Conservation (phyloP, 331 rosid species). For the Erythrophleum ivorense region DNA sequence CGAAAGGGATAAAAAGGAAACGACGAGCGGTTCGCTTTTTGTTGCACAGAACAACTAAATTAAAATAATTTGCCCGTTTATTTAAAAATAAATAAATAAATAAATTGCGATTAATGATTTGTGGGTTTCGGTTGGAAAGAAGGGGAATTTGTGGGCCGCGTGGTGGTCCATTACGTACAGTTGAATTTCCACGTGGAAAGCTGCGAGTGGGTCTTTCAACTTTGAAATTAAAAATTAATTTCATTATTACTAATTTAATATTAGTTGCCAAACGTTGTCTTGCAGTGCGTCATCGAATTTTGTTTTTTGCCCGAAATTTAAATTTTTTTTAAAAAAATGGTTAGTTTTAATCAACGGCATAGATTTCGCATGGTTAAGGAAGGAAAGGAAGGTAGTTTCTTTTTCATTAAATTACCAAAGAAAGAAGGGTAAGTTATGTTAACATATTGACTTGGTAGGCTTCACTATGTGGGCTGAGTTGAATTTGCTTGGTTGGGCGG, state of each 20-base stretch:
- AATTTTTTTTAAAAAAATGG: background rate
- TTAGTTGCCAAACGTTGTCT: background rate
- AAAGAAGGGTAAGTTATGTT: background rate
- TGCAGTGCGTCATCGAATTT: background rate
- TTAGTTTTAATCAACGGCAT: background rate
- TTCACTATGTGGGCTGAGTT: background rate
- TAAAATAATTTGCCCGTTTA: background rate
- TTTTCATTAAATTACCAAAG: background rate
- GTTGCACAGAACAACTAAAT: slow-evolving; percentile 40
- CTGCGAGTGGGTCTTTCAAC: background rate
- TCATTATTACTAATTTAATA: background rate
- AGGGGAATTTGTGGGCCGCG: slow-evolving; percentile 10
- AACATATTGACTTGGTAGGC: background rate
- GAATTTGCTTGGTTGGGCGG: background rate
- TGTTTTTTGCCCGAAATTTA: background rate
- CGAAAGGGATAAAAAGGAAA: slow-evolving; percentile 54
- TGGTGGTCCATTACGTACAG: slow-evolving; percentile 22
- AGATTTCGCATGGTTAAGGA: background rate
- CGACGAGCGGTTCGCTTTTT: slow-evolving; percentile 54
- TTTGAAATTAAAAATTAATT: background rate
- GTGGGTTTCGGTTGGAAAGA: slow-evolving; percentile 23
- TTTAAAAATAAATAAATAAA: background rate
- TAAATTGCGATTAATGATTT: slow-evolving; percentile 19
- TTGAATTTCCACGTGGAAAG: background rate
- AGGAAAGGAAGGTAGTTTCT: background rate